Evolutionary conservation across 2,329 filamentous ascomycete genomes (phyloP).

Genomic region (Dothideomycetidae sp.): DNA sequence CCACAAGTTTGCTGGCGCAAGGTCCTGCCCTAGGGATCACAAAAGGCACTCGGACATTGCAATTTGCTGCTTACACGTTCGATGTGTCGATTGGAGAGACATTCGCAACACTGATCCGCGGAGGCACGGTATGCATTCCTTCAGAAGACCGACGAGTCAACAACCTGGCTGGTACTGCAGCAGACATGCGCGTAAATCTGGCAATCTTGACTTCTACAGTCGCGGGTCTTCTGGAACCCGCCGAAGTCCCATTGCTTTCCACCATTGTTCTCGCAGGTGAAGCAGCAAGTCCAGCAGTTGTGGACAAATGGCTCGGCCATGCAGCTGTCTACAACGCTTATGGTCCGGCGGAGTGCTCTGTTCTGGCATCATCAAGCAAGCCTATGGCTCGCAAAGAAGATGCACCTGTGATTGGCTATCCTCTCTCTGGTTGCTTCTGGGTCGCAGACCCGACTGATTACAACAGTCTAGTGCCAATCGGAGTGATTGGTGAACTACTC

Average conservation of each 20-base stretch:
- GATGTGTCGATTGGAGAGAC: conserved; percentile 4
- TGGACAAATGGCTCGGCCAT: conserved; percentile 25
- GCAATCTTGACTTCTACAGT: conserved; percentile 33
- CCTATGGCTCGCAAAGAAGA: neutral
- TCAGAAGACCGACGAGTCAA: conserved; percentile 1
- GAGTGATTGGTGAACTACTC: conserved; percentile 33
- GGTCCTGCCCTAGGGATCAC: conserved; percentile 4
- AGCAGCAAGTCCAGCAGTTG: conserved; percentile 23
- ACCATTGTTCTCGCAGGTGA: conserved; percentile 34
- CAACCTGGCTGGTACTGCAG: conserved; percentile 23
- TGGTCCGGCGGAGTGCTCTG: conserved; percentile 28
- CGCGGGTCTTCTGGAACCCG: conserved; percentile 26
- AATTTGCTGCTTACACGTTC: conserved; percentile 8
- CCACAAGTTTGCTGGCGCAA: conserved; percentile 6
- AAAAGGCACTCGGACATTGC: neutral
- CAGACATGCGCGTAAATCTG: conserved; percentile 27
- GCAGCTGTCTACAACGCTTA: conserved; percentile 31
- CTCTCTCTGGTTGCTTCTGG: neutral
- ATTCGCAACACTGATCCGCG: conserved; percentile 1
- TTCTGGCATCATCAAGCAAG: conserved; percentile 4
- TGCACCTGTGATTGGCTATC: neutral
- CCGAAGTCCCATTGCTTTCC: conserved; percentile 27
- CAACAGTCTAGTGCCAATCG: conserved; percentile 18
- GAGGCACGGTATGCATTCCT: conserved; percentile 4
- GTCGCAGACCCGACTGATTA: neutral